Evolutionary conservation across 208 protist species (phyloP).

Genomic region (Angomonas ambiguus): DNA sequence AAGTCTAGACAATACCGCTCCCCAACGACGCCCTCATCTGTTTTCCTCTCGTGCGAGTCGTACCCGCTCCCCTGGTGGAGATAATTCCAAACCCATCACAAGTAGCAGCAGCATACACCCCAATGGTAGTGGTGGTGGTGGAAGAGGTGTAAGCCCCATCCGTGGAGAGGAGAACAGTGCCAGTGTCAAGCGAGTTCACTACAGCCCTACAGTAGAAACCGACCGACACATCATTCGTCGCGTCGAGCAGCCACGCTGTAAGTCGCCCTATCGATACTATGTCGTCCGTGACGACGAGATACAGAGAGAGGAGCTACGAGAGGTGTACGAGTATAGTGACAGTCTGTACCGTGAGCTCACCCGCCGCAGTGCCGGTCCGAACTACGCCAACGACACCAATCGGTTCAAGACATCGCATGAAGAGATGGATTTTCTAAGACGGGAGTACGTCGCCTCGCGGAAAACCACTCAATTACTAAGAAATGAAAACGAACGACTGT

Average conservation of each 20-base stretch:
- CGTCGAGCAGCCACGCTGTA: background rate
- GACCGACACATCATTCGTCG: background rate
- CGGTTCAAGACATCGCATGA: conserved; percentile 56
- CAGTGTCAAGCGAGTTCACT: background rate
- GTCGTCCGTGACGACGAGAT: background rate
- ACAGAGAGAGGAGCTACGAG: background rate
- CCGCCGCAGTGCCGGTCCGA: background rate
- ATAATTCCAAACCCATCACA: background rate
- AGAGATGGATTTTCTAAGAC: conserved; percentile 65
- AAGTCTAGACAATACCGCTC: no score
- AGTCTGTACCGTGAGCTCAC: background rate
- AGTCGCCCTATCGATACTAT: conserved; percentile 7
- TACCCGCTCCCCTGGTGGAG: background rate
- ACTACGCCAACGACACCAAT: conserved; percentile 34
- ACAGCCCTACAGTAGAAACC: background rate
- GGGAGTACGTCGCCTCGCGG: conserved; percentile 45
- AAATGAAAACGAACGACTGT: conserved; percentile 47
- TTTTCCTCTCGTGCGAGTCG: background rate
- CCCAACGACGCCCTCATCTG: background rate
- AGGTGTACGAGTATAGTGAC: conserved; percentile 1
- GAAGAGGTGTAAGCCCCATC: background rate
- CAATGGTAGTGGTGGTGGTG: background rate
- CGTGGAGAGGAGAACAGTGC: background rate
- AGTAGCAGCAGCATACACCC: background rate
- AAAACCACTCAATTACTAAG: conserved; percentile 45